phyloP scores from a whole-genome alignment of 768 basidiomycete genomes.

The Dictyophora rubrovolvata region DNA sequence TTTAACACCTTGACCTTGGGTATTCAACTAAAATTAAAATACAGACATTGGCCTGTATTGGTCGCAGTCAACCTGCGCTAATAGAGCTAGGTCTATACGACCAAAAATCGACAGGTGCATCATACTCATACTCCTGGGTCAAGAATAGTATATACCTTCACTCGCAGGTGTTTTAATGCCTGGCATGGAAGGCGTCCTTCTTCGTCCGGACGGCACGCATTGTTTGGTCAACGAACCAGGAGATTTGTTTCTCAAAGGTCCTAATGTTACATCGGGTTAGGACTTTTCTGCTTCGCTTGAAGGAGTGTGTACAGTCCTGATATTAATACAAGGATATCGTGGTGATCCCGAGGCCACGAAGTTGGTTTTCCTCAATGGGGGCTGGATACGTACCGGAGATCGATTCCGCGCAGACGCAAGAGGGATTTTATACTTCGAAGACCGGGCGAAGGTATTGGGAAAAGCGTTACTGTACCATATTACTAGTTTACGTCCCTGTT shows the following conservation, averaged over 20 bases:
- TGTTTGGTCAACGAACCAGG: slow-evolving; percentile 51
- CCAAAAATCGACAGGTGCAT: slow-evolving; percentile 33
- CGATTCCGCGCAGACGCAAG: slow-evolving; percentile 49
- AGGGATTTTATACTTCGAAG: slow-evolving; percentile 64
- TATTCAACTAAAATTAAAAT: background rate
- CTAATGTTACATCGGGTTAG: slow-evolving; percentile 45
- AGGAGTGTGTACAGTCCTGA: background rate
- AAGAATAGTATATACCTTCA: slow-evolving; percentile 25
- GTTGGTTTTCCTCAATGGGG: slow-evolving; percentile 50
- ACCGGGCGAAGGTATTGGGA: slow-evolving; percentile 54
- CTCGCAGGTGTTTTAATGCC: slow-evolving; percentile 52
- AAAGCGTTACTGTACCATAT: background rate
- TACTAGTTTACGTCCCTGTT: too few relatives aligned
- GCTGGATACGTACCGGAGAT: slow-evolving; percentile 77
- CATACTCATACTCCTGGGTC: slow-evolving; percentile 23
- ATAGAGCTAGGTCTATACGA: slow-evolving; percentile 14
- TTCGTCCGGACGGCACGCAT: slow-evolving; percentile 47
- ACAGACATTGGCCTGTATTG: background rate
- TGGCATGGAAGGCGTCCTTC: slow-evolving; percentile 49
- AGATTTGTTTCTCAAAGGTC: slow-evolving; percentile 50
- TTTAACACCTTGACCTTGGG: background rate
- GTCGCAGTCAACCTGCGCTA: slow-evolving; percentile 44
- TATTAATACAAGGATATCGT: slow-evolving; percentile 37
- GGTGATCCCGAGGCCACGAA: slow-evolving; percentile 54
- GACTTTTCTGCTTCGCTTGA: background rate